Evolutionary conservation across 2,329 filamentous ascomycete species (phyloP), one percentile per base, ranked within the genome.

Genomic region (Emergomyces africanus): DNA sequence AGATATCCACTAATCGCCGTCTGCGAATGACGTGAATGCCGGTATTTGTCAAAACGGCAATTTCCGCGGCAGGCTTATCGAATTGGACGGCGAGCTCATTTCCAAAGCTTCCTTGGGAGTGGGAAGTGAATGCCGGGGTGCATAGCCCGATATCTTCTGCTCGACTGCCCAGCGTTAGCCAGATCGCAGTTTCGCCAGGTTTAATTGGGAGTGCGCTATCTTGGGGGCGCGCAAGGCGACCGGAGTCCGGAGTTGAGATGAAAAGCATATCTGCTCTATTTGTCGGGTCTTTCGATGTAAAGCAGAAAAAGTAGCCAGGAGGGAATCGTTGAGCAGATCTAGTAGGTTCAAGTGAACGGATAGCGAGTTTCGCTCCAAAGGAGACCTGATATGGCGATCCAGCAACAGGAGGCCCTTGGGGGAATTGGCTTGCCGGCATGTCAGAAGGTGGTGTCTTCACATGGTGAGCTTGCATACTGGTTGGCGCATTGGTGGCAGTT

Each of bases 31-130:
- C 82, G 67, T 96, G 90, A 57, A 99, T 83, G 2, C 94, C 94
- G 15, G 84, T 90, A 66, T 94, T 95, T 37, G 94, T 97, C 58
- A 99, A 79, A 53, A 99, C 84, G 0, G 92, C 94, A 63, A 97
- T 85, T 69, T 99, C 92, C 56, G 87, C 84, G 0, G 87, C 81
- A 0, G 85, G 79, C 61, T 88, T 81, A 67, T 99, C 94, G 66
- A 94, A 99, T 66, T 99, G 95, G n/a, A 95, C 87, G 1, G 94
- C 90, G 59, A 97, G 78, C 74, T 99, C 94, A 66, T 99, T 99
- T 12, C 92, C 91, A 67, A 96, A 97, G 0, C 91, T 92, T 25
- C 84, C 70, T 0, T 89, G 88, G 30, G 83, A 81, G 12, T 75
- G 75, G 0, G 84, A 80, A 10, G 88, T 87, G 18, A 84, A 81